These are phyloP conservation scores for Cyclotella sp. DNA, from an alignment of 108 stramenopile species.

Conservation along the genomic window DNA sequence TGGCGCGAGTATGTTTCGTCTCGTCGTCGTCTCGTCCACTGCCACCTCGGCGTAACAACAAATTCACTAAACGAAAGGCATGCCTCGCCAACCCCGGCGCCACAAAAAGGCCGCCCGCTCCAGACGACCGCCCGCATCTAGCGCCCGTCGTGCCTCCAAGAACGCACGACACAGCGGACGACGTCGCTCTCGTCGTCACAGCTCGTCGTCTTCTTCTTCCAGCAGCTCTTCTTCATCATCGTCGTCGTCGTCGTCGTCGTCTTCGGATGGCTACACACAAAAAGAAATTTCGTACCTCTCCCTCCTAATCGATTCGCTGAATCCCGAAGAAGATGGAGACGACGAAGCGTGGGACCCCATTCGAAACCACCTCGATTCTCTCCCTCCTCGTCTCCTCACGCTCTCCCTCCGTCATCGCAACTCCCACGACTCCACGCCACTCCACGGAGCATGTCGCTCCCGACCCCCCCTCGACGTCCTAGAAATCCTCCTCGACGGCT, in stretches of 20 bases:
- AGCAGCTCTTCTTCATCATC: too few species aligned
- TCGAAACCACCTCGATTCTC: constrained; percentile 65
- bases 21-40: too few species aligned
- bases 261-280: constrained; percentile 3
- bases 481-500: constrained; percentile 48
- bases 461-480: constrained; percentile 71
- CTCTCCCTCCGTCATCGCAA: constrained; percentile 63
- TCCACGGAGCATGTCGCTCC: constrained; percentile 76
- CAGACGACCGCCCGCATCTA: too few species aligned
- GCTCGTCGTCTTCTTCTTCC: too few species aligned
- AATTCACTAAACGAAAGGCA: too few species aligned
- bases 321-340: neutral
- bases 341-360: constrained; percentile 62
- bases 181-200: too few species aligned
- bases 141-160: too few species aligned
- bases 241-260: neutral
- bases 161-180: too few species aligned
- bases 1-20: too few species aligned
- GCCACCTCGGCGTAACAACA: too few species aligned
- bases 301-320: neutral
- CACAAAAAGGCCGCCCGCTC: too few species aligned
- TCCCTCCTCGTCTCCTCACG: constrained; percentile 48
- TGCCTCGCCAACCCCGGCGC: too few species aligned
- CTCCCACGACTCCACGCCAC: constrained; percentile 61
- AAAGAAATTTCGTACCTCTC: constrained; percentile 3